Conservation (phyloP, 164 flowering plant species). For the Litsea cubeba region DNA sequence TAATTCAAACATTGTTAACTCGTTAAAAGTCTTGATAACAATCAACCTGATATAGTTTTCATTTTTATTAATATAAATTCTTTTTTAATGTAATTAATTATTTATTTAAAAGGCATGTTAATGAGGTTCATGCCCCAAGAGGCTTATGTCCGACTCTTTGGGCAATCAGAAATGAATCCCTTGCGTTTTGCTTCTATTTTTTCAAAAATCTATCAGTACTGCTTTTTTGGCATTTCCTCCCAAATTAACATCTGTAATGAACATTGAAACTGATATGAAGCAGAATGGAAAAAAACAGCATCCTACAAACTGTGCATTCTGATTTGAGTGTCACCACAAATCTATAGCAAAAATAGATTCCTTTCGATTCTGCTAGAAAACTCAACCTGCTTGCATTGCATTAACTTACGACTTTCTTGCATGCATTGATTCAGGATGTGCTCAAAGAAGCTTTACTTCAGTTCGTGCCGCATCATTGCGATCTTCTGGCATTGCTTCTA, state of each 20-base stretch:
- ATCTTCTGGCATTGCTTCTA: conserved; percentile 48
- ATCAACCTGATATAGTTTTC: too few relatives aligned
- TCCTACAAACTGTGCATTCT: neutral
- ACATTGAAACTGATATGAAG: neutral
- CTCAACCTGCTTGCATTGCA: neutral
- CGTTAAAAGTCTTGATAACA: too few relatives aligned
- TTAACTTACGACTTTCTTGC: neutral
- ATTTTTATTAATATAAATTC: too few relatives aligned
- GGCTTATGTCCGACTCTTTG: too few relatives aligned
- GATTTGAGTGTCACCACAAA: neutral
- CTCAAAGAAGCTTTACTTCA: conserved; percentile 32
- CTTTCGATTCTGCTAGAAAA: neutral
- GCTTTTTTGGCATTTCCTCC: neutral
- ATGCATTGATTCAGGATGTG: conserved; percentile 29
- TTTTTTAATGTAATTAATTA: too few relatives aligned
- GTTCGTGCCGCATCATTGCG: conserved; percentile 45
- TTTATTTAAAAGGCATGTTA: too few relatives aligned
- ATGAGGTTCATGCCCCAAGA: neutral
- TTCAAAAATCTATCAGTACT: too few relatives aligned
- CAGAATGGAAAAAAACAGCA: neutral
- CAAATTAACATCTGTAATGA: neutral
- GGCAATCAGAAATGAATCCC: neutral
- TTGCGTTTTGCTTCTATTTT: neutral
- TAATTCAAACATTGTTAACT: too few relatives aligned
- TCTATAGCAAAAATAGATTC: too few relatives aligned